These are phyloP conservation scores for Nicotiana paniculata DNA, from an alignment of 257 asterid genomes.

Conservation along the genomic window DNA sequence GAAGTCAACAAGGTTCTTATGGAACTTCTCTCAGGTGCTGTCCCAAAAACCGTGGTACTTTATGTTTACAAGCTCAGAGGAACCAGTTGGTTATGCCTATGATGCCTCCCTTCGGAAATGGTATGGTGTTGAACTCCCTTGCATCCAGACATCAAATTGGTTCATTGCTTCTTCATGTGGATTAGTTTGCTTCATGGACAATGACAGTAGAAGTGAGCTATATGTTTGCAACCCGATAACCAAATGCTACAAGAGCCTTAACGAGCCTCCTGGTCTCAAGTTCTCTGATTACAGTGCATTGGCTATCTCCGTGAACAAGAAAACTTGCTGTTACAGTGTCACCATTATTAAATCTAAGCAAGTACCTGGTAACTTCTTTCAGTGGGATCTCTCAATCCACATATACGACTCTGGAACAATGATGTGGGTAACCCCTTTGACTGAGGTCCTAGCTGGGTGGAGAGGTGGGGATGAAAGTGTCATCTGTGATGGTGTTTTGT, in stretches of 20 bases:
- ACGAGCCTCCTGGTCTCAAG: conserved; percentile 61
- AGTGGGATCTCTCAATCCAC: conserved; percentile 82
- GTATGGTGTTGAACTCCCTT: conserved; percentile 78
- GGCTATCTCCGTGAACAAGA: conserved; percentile 48
- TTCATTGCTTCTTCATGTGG: conserved; percentile 74
- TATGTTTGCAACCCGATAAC: conserved; percentile 83
- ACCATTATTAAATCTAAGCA: conserved; percentile 71
- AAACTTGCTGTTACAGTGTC: conserved; percentile 36
- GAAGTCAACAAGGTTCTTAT: conserved; percentile 55
- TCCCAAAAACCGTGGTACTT: conserved; percentile 90
- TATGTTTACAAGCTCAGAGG: conserved; percentile 91
- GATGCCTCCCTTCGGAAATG: conserved; percentile 75
- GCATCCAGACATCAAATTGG: conserved; percentile 67
- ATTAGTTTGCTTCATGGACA: conserved; percentile 84
- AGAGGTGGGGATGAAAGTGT: conserved; percentile 92
- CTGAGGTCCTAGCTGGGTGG: conserved; percentile 77
- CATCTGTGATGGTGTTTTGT: conserved; percentile 64
- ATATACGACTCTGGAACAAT: conserved; percentile 52
- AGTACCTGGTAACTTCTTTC: conserved; percentile 70
- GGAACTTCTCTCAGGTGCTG: conserved; percentile 46
- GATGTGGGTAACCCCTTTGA: conserved; percentile 49
- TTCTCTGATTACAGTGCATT: conserved; percentile 74
- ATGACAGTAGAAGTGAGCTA: conserved; percentile 60
- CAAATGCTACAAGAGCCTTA: conserved; percentile 34
- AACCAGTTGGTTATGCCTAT: conserved; percentile 74